Base-by-base conservation (phyloP, 1,284 basidiomycete species). In the Ustilago crameri region DNA sequence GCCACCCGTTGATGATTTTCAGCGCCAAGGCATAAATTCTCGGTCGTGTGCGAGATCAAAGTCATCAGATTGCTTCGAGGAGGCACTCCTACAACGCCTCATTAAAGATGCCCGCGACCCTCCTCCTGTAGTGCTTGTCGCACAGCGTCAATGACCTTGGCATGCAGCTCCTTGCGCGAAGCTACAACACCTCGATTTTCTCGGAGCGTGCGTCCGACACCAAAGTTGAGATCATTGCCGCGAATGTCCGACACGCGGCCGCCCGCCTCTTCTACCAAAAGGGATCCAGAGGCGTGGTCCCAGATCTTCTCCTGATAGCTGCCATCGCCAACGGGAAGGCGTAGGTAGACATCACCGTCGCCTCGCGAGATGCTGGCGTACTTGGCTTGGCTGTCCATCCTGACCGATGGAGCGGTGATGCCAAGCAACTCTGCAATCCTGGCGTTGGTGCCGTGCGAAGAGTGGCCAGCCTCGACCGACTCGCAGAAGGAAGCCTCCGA, bases 351-450 rank as follows among this genome's bases (percentile, higher is more conserved):
- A 14, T 90, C 90, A 1, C 93, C 93, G 66, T 96, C 93, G 0
- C 94, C 93, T 41, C 95, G 86, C 2, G 91, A 89, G 17, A 98
- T 88, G 77, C 90, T 90, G 30, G 91, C 90, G 79, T 98, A 98
- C 85, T 98, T 98, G 9, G 94, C 94, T 84, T 98, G 95, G 82
- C 91, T 93, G 84, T 98, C 96, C 93, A 98, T 97, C 26, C 93
- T 87, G n/a, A 91, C 86, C 41, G 92, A 88, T 18, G 87, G 81
- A 30, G 87, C 85, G 10, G 88, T 88, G 61, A 95, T 88, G 15
- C 88, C 88, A 26, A 97, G 86, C 3, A 91, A 78, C 51, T 87
- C 83, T 0, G 91, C 90, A 43, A 96, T 91, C 10, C 87, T 87
- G 41, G 89, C 88, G 81, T 85, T 86, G 43, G 92, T 94, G 78